Conservation (phyloP, 2,329 filamentous ascomycete species). For the Aureobasidium melanogenum region DNA sequence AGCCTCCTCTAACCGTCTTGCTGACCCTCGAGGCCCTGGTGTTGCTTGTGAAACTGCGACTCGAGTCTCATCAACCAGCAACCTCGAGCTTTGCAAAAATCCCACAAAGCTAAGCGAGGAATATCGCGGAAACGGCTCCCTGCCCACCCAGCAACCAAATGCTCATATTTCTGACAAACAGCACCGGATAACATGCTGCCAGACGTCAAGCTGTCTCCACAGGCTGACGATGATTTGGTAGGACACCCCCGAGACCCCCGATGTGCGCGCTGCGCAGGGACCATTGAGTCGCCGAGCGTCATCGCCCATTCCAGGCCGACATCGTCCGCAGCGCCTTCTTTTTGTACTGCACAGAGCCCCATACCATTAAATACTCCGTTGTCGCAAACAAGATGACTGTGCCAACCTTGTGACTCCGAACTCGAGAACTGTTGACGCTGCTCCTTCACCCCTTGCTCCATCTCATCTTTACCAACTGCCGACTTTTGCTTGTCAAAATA, state of each 20-base stretch:
- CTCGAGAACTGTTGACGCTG: not conserved
- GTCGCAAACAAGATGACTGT: slow-evolving; percentile 2
- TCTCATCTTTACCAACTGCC: not conserved
- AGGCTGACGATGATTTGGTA: not conserved
- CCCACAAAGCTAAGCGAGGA: slow-evolving; percentile 11
- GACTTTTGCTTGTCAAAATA: not conserved
- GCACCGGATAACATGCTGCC: not conserved
- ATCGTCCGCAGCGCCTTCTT: not conserved
- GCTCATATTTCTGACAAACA: slow-evolving; percentile 1
- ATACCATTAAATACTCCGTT: slow-evolving; percentile 1
- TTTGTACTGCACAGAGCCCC: not conserved
- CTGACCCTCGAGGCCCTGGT: not conserved
- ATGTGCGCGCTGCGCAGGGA: not conserved
- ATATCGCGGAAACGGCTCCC: not conserved
- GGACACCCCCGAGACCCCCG: not conserved
- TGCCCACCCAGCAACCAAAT: not conserved
- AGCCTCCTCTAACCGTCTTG: not conserved
- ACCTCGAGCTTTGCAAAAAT: not conserved
- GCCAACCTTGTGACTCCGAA: not conserved
- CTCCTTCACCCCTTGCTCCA: not conserved
- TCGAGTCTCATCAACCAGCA: not conserved
- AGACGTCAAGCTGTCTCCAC: not conserved
- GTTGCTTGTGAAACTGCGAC: not conserved
- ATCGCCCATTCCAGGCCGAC: not conserved
- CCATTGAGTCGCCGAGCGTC: not conserved